Conservation (phyloP, 305 asterid genomes). For the Fraxinus paxiana region DNA sequence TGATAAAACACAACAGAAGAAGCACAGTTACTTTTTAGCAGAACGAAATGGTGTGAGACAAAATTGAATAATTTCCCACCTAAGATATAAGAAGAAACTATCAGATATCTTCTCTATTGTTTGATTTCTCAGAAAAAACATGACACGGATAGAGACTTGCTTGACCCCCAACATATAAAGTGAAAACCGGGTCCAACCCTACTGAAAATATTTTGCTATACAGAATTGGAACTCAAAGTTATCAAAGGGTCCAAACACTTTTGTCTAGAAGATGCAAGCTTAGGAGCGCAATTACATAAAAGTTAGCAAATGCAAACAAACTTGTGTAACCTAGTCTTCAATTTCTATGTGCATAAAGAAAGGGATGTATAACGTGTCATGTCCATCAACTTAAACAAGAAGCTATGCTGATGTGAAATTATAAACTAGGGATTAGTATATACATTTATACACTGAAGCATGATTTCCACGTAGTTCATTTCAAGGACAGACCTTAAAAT, state of each 20-base stretch:
- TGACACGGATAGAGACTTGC: neutral
- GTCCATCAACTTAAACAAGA: neutral
- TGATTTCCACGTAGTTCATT: neutral
- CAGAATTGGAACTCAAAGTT: neutral
- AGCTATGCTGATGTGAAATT: neutral
- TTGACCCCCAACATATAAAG: neutral
- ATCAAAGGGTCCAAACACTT: neutral
- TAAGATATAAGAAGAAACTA: neutral
- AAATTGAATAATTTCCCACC: neutral
- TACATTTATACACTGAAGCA: neutral
- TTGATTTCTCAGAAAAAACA: neutral
- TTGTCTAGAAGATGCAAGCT: neutral
- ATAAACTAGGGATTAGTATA: neutral
- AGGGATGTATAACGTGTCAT: neutral
- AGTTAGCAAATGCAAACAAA: neutral
- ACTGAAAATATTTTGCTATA: neutral
- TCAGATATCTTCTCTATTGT: neutral
- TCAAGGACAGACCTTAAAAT: neutral
- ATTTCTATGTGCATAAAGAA: neutral
- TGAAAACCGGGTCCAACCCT: neutral
- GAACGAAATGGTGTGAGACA: neutral
- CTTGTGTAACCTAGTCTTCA: neutral
- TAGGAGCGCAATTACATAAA: neutral
- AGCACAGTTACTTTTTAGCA: neutral
- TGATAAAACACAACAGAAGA: neutral